Percentiles rank a stretch among this genome's conserved stretches.
phyloP scores from a whole-genome alignment of 495 filamentous ascomycete genomes.

The Sordaria brevicollis region DNA sequence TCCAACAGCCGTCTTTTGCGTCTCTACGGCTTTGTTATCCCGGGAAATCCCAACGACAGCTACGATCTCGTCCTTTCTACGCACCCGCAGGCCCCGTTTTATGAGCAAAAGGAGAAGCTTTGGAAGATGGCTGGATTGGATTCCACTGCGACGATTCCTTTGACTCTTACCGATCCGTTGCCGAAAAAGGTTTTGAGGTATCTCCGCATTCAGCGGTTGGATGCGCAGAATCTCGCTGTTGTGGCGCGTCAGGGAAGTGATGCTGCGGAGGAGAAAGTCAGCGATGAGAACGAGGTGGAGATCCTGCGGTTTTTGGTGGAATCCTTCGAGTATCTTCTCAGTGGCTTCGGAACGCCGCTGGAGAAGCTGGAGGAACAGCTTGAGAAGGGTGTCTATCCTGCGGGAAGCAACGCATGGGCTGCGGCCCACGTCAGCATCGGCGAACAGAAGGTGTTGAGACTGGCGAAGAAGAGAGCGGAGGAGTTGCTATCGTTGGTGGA shows the following conservation, averaged over 20 bases:
- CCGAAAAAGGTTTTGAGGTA: slow-evolving; percentile 21
- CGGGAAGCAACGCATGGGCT: slow-evolving; percentile 23
- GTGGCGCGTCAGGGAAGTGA: slow-evolving; percentile 10
- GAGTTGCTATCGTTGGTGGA: slow-evolving; percentile 18
- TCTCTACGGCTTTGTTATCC: slow-evolving; percentile 24
- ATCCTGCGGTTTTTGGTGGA: slow-evolving; percentile 18
- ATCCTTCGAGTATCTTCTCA: slow-evolving; percentile 18
- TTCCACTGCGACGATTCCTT: slow-evolving; percentile 19
- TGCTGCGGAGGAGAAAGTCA: slow-evolving; percentile 15
- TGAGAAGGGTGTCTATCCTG: slow-evolving; percentile 20
- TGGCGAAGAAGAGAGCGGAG: slow-evolving; percentile 23
- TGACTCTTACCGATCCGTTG: slow-evolving; percentile 23
- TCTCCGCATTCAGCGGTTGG: slow-evolving; percentile 20
- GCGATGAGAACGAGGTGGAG: slow-evolving; percentile 20
- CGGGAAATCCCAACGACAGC: slow-evolving; percentile 24
- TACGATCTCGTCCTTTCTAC: slow-evolving; percentile 23
- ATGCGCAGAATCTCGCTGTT: slow-evolving; percentile 16
- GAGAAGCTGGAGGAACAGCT: slow-evolving; percentile 25
- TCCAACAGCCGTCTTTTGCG: slow-evolving; percentile 23
- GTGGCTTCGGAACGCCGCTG: slow-evolving; percentile 18
- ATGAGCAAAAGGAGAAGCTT: slow-evolving; percentile 23
- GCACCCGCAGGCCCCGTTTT: slow-evolving; percentile 18
- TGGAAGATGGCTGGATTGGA: slow-evolving; percentile 21
- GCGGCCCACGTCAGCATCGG: slow-evolving; percentile 26
- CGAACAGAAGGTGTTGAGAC: slow-evolving; percentile 25